Conservation (phyloP, 2,329 filamentous ascomycete species). For the Dactylellina haptotyla region DNA sequence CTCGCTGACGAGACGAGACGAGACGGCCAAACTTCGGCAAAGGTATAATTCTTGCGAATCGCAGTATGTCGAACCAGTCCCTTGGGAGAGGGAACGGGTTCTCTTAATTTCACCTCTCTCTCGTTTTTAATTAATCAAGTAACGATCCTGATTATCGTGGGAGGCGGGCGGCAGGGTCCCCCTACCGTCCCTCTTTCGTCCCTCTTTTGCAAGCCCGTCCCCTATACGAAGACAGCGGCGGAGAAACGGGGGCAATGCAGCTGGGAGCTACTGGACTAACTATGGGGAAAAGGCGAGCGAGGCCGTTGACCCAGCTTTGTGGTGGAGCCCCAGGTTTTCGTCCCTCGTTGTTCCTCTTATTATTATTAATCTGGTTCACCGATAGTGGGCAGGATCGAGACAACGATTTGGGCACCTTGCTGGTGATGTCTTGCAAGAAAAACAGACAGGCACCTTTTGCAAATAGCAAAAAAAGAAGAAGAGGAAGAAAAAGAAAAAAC, state of each 20-base stretch:
- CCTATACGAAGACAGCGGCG: conserved; percentile 25
- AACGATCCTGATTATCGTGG: conserved; percentile 20
- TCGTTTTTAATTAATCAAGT: conserved; percentile 21
- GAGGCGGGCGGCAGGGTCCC: conserved; percentile 28
- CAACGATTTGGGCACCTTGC: too few relatives aligned
- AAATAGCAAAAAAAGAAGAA: neutral
- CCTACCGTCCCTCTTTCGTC: too few relatives aligned
- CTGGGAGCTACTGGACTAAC: neutral
- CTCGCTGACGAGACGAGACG: too few relatives aligned
- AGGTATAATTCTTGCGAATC: conserved; percentile 25
- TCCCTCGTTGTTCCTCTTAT: too few relatives aligned
- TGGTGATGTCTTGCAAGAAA: too few relatives aligned
- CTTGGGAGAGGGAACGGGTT: conserved; percentile 30
- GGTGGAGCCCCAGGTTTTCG: too few relatives aligned
- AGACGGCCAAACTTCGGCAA: conserved; percentile 51
- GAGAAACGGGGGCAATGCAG: conserved; percentile 18
- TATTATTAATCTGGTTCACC: too few relatives aligned
- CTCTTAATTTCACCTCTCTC: conserved; percentile 14
- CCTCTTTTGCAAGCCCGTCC: too few relatives aligned
- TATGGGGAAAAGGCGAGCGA: conserved; percentile 14
- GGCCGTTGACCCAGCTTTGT: too few relatives aligned
- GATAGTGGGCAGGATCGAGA: too few relatives aligned
- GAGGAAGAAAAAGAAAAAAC: too few relatives aligned
- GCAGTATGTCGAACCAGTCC: conserved; percentile 26
- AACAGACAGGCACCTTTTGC: too few relatives aligned